Percentiles rank a stretch among this genome's conserved stretches.
Conservation (phyloP, 495 filamentous ascomycete genomes). For the Apiosordaria backusii region DNA sequence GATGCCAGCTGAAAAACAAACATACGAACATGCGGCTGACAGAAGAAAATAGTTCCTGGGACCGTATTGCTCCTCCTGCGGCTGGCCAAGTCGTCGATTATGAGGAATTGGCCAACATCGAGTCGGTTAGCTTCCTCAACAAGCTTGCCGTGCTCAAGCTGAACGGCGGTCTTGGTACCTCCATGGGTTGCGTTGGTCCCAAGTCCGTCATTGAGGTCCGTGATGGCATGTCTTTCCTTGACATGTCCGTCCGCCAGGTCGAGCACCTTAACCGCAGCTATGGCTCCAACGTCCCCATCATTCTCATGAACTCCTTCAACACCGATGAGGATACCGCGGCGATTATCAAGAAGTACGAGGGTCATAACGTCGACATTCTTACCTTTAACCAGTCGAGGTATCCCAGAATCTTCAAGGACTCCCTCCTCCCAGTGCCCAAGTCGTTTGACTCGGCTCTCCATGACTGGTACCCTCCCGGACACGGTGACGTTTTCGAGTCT, state of each 20-base stretch:
- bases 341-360: conserved; percentile 99
- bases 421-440: conserved; percentile 92
- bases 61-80: conserved; percentile 89
- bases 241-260: conserved; percentile 97
- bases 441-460: conserved; percentile 79
- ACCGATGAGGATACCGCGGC: conserved; percentile 96
- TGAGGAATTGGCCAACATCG: conserved; percentile 74
- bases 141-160: conserved; percentile 99
- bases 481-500: conserved; percentile 99
- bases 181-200: conserved; percentile 98
- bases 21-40: not conserved
- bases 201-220: conserved; percentile 99
- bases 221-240: conserved; percentile 99
- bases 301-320: conserved; percentile 99
- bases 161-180: conserved; percentile 98
- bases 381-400: conserved; percentile 99
- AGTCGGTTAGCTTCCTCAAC: conserved; percentile 88
- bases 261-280: conserved; percentile 99
- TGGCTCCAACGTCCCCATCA: conserved; percentile 94
- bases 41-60: conserved; percentile 65
- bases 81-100: conserved; percentile 92
- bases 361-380: conserved; percentile 97
- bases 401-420: conserved; percentile 96
- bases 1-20: conserved; percentile 1
- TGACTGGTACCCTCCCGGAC: conserved; percentile 98